Evolutionary conservation across 2,329 filamentous ascomycete genomes (phyloP).

Genomic region (Neofusicoccum cordaticola): DNA sequence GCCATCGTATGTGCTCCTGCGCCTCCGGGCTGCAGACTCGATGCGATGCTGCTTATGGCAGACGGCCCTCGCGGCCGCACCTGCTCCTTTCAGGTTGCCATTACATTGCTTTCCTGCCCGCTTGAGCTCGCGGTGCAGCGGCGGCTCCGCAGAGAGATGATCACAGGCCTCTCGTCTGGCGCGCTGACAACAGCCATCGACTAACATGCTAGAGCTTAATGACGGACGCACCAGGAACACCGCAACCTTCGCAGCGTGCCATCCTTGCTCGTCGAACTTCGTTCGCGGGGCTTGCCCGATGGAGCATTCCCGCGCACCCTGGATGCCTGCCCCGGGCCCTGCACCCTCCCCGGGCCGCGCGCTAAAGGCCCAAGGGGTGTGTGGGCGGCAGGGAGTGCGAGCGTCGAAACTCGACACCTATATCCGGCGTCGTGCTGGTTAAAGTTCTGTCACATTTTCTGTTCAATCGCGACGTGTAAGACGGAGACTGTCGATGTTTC

Average conservation of each 20-base stretch:
- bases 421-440: conserved; percentile 8
- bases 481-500: conserved; percentile 15
- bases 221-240: conserved; percentile 12
- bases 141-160: not conserved
- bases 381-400: conserved; percentile 4
- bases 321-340: conserved; percentile 6
- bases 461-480: conserved; percentile 8
- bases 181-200: conserved; percentile 5
- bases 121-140: conserved; percentile 8
- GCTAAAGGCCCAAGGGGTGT: conserved; percentile 19
- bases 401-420: not conserved
- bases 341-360: not conserved
- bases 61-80: conserved; percentile 7
- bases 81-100: conserved; percentile 11
- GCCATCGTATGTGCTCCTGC: conserved; percentile 7
- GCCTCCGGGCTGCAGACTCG: conserved; percentile 8
- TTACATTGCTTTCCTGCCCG: conserved; percentile 2
- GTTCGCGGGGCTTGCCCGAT: not conserved
- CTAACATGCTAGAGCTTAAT: not conserved
- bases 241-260: not conserved
- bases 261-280: not conserved
- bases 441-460: conserved; percentile 15
- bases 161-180: not conserved
- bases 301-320: conserved; percentile 4
- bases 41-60: conserved; percentile 9